phyloP scores from a whole-genome alignment of 495 filamentous ascomycete species.

The Xylaria nigripes region DNA sequence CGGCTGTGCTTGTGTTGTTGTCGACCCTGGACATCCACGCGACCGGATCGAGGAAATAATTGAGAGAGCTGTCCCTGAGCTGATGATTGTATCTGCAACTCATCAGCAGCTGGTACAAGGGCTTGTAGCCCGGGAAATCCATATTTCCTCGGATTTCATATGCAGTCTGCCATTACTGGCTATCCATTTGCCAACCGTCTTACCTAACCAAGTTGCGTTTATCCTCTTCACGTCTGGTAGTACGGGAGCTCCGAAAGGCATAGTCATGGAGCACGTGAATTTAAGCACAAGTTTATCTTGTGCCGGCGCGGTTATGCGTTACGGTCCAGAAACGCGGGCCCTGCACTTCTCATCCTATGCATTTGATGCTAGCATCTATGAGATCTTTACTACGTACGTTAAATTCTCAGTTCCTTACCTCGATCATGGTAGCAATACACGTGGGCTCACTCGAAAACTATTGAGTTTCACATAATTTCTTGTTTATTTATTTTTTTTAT shows the following conservation, averaged over 20 bases:
- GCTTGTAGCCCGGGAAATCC: neutral
- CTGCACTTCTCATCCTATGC: slow-evolving; percentile 54
- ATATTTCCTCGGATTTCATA: neutral
- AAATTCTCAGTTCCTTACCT: neutral
- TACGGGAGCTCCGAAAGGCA: slow-evolving; percentile 38
- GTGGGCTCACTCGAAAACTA: no score
- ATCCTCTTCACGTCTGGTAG: slow-evolving; percentile 36
- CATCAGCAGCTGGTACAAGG: neutral
- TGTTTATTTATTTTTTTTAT: no score
- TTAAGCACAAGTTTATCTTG: neutral
- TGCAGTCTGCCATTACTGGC: neutral
- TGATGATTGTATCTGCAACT: neutral
- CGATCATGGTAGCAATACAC: no score
- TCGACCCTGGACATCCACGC: slow-evolving; percentile 20
- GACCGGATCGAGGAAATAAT: slow-evolving; percentile 32
- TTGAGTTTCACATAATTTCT: no score
- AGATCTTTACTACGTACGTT: slow-evolving; percentile 33
- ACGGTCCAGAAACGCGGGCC: slow-evolving; percentile 21
- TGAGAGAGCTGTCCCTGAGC: neutral
- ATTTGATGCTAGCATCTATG: slow-evolving; percentile 50
- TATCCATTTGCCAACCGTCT: neutral
- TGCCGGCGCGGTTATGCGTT: neutral
- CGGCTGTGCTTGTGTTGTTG: slow-evolving; percentile 24
- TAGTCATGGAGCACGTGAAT: slow-evolving; percentile 27
- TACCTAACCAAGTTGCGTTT: slow-evolving; percentile 18